phyloP scores from a whole-genome alignment of 1,139 yeast species.

The Nakaseomyces delphensis region DNA sequence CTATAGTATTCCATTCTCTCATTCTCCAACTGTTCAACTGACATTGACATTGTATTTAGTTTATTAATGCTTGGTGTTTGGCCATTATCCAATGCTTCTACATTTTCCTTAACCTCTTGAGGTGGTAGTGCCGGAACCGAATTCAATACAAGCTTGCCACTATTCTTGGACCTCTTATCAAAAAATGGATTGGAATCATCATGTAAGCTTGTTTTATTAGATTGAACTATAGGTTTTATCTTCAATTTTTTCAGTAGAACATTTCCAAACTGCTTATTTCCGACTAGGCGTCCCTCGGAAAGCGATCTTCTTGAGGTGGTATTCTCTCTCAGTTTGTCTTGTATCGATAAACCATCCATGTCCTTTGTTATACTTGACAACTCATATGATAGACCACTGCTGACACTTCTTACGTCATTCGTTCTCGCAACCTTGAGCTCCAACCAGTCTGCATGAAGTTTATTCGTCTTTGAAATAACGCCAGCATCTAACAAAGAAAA shows the following conservation, averaged over 20 bases:
- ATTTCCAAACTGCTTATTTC: slow-evolving; percentile 28
- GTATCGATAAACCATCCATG: slow-evolving; percentile 20
- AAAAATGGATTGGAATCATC: slow-evolving; percentile 19
- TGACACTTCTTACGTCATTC: slow-evolving; percentile 18
- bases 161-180: slow-evolving; percentile 7
- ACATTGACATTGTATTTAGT: neutral
- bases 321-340: slow-evolving; percentile 10
- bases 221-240: slow-evolving; percentile 35
- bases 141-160: slow-evolving; percentile 5
- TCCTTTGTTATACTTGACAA: slow-evolving; percentile 11
- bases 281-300: neutral
- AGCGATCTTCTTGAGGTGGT: neutral
- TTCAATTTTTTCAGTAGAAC: slow-evolving; percentile 33
- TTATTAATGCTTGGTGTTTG: neutral
- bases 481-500: slow-evolving; percentile 32
- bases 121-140: slow-evolving; percentile 5
- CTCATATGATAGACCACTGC: slow-evolving; percentile 8
- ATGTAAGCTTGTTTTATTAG: slow-evolving; percentile 27
- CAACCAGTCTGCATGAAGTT: slow-evolving; percentile 32
- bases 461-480: slow-evolving; percentile 30
- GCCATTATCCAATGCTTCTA: neutral
- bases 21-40: slow-evolving; percentile 7
- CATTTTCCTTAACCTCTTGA: neutral
- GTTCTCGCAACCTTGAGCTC: slow-evolving; percentile 20
- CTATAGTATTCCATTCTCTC: slow-evolving; percentile 7